Percentiles rank a stretch among this genome's conserved stretches.
phyloP scores from a whole-genome alignment of 768 basidiomycete species.

The Leucosporidium yakuticum region DNA sequence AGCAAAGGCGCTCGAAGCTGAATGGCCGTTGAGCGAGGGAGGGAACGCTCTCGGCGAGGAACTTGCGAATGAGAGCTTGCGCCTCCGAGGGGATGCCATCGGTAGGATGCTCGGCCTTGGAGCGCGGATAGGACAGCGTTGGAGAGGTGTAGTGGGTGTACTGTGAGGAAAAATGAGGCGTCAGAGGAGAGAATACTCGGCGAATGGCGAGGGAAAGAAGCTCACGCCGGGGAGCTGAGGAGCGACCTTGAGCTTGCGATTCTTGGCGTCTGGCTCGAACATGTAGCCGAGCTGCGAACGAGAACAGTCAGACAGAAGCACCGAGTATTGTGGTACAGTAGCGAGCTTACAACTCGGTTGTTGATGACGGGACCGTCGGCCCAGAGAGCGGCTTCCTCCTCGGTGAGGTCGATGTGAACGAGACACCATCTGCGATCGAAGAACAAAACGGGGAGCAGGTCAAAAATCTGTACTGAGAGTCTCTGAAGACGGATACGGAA shows the following conservation, averaged over 20 bases:
- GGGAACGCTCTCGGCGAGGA: conserved; percentile 8
- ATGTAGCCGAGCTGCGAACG: conserved; percentile 12
- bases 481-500: no score
- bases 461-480: no score
- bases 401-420: conserved; percentile 13
- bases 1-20: conserved; percentile 13
- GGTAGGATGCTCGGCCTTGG: conserved; percentile 12
- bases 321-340: no score
- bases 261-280: conserved; percentile 18
- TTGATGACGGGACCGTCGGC: conserved; percentile 19
- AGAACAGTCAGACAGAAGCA: no score
- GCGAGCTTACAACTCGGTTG: conserved; percentile 8
- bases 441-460: not conserved
- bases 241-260: conserved; percentile 9
- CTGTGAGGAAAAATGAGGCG: not conserved
- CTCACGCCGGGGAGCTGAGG: conserved; percentile 1
- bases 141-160: conserved; percentile 22
- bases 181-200: not conserved
- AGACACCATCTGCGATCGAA: conserved; percentile 11
- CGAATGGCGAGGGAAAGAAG: not conserved
- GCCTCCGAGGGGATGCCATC: conserved; percentile 19
- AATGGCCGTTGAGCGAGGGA: conserved; percentile 12
- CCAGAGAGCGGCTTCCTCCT: conserved; percentile 11
- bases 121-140: conserved; percentile 7
- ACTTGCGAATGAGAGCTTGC: conserved; percentile 2